These are phyloP conservation scores for Dictyophora rubrovolvata DNA, from an alignment of 768 basidiomycete species.

Conservation along the genomic window DNA sequence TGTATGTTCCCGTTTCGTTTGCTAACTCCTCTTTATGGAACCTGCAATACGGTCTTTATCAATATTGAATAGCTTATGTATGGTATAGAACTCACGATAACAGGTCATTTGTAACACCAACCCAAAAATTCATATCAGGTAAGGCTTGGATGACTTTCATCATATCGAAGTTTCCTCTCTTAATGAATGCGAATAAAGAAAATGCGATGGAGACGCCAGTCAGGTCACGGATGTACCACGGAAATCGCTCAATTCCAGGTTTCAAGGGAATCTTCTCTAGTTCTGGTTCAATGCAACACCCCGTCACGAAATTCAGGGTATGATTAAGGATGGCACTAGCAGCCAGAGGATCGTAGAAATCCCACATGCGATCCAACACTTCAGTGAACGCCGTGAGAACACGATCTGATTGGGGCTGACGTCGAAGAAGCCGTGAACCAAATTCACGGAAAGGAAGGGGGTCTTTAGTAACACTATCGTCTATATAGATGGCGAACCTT, in stretches of 20 bases:
- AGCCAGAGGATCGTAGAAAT: background rate
- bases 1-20: background rate
- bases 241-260: background rate
- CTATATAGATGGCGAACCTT: slow-evolving; percentile 1
- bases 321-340: background rate
- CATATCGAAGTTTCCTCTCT: background rate
- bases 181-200: background rate
- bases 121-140: slow-evolving; percentile 2
- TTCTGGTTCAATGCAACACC: background rate
- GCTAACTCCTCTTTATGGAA: slow-evolving; percentile 2
- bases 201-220: background rate
- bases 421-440: background rate
- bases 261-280: background rate
- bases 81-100: background rate
- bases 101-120: background rate
- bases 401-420: background rate
- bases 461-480: background rate
- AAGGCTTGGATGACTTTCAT: background rate
- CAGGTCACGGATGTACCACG: background rate
- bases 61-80: background rate
- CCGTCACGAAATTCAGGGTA: background rate
- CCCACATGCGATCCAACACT: background rate
- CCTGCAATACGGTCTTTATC: background rate
- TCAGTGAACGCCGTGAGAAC: background rate
- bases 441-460: background rate